A percentile compares a stretch with the other conserved stretches of the same genome.
phyloP scores from a whole-genome alignment of 257 asterid species.

The Nicotiana paniculata region DNA sequence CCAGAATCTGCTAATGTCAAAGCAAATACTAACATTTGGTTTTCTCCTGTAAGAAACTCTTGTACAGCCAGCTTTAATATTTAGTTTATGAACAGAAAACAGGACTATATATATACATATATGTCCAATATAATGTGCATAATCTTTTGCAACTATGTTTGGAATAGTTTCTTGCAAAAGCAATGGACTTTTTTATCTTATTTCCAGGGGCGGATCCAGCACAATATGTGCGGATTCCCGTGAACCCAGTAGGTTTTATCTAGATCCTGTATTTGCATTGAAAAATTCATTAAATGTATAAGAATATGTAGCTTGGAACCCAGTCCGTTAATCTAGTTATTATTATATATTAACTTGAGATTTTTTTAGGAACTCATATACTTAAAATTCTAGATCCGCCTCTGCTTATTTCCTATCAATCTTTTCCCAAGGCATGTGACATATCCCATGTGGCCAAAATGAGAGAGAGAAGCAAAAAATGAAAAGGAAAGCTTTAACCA shows the following conservation, averaged over 20 bases:
- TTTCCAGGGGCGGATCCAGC: not conserved
- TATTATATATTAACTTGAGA: too few relatives aligned
- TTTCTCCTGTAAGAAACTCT: not conserved
- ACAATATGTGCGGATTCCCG: too few relatives aligned
- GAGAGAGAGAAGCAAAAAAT: not conserved
- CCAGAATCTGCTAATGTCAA: too few relatives aligned
- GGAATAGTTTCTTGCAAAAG: not conserved
- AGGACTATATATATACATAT: not conserved
- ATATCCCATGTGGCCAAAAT: not conserved
- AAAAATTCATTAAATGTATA: too few relatives aligned
- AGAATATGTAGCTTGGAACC: too few relatives aligned
- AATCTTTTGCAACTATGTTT: conserved; percentile 7
- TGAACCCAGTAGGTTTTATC: too few relatives aligned
- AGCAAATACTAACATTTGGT: too few relatives aligned
- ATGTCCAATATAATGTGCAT: not conserved
- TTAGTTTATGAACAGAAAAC: not conserved
- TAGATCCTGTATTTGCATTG: too few relatives aligned
- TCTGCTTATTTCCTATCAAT: not conserved
- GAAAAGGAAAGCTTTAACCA: not conserved
- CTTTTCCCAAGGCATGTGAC: not conserved
- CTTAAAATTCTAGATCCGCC: too few relatives aligned
- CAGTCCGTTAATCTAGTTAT: too few relatives aligned
- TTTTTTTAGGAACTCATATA: too few relatives aligned
- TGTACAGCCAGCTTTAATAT: not conserved
- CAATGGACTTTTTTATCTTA: not conserved